Base-by-base conservation (phyloP, 2,329 filamentous ascomycete genomes). In the Beauveria pseudobassiana region DNA sequence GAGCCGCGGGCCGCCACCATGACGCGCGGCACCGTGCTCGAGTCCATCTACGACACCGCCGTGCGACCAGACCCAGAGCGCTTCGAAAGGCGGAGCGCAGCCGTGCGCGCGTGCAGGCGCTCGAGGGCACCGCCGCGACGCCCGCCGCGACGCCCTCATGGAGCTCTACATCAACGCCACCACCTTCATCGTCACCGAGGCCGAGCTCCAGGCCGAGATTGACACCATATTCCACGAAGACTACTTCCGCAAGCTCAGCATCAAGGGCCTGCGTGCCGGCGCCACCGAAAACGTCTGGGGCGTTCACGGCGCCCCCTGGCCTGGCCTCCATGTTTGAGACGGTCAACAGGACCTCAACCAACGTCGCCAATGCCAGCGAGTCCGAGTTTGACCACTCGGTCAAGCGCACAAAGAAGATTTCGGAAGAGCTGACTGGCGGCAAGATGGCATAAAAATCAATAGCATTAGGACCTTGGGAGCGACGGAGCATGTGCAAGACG, bases 121-220 rank as follows among this genome's bases (percentile, higher is more conserved):
- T 74, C 10, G 73, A 77, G 59, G 66, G 61, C 14, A 54, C 67
- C 86, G 86, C 71, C 78, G 80, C 49, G 80, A 86, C 62, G 79
- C 81, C 59, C 84, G 89, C 56, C 81, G 84, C 64, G 85, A 93
- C 66, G 83, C 87, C 18, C 77, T 99, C 34, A 91, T 96, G 75
- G 87, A 90, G 63, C 82, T 99, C 14, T 99, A 99, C 76, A 89
- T 95, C 77, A 89, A 92, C 68, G 92, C 95, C 5, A 84, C 89
- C 28, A 79, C 85, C 45, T 99, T 98, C 76, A 97, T 99, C 71
- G 87, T 91, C 20, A 87, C 83, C 26, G 92, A 96, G 72, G 77
- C 82, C 56, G 88, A 96, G 72, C 82, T 99, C 40, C 83, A 89
- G 67, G 79, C 80, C 18, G 83, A 86, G 66, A 87, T 97, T 62